A percentile compares a stretch with the other conserved stretches of the same genome.
These are phyloP conservation scores for Bodo saltans DNA, from an alignment of 78 protist species.

Conservation along the genomic window DNA sequence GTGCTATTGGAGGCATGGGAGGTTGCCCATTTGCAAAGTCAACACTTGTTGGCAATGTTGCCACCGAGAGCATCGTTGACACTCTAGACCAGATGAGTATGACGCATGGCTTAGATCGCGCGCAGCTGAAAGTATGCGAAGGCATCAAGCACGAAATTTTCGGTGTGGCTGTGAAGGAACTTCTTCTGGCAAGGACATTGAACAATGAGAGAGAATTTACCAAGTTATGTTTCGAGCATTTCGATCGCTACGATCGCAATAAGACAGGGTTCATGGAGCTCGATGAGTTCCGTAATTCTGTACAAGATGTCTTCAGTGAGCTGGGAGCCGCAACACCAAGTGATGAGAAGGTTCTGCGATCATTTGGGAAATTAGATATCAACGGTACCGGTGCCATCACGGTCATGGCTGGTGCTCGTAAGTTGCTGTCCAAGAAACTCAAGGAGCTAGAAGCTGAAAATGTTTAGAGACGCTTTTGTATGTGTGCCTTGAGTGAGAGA, in stretches of 20 bases:
- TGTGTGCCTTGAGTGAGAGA: no score
- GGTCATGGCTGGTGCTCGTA: background rate
- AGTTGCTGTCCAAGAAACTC: background rate
- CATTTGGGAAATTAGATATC: background rate
- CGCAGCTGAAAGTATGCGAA: background rate
- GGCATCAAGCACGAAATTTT: conserved; percentile 23
- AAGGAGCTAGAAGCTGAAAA: background rate
- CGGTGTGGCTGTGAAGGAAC: conserved; percentile 16
- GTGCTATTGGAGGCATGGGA: conserved; percentile 28
- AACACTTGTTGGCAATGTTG: conserved; percentile 18
- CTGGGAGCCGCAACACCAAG: background rate
- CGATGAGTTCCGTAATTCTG: background rate
- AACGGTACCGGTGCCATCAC: background rate
- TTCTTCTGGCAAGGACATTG: background rate
- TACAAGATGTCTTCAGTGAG: background rate
- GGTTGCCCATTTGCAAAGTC: conserved; percentile 34
- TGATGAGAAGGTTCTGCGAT: background rate
- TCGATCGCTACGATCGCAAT: background rate
- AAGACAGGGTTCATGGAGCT: background rate
- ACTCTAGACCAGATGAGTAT: background rate
- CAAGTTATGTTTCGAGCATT: background rate
- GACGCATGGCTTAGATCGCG: background rate
- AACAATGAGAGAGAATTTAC: background rate
- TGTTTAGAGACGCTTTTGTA: no score
- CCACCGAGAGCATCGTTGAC: conserved; percentile 5